Evolutionary conservation across 2,329 filamentous ascomycete species (phyloP).

Genomic region (Lecanoromycetidae sp.): DNA sequence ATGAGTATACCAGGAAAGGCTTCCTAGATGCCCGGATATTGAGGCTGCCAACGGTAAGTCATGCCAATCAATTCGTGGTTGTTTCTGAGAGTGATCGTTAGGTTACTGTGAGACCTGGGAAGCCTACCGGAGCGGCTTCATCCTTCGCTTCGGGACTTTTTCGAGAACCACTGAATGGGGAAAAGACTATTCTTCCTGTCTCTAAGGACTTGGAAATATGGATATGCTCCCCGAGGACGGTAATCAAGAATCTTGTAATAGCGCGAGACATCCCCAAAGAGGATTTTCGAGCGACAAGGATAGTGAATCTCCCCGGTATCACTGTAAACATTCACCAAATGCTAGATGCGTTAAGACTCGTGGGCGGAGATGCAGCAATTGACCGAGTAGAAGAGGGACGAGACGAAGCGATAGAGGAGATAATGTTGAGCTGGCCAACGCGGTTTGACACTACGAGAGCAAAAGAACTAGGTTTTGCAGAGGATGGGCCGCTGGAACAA

Average conservation of each 20-base stretch:
- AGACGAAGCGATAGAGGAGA: conserved; percentile 42
- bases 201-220: conserved; percentile 42
- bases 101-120: conserved; percentile 40
- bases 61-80: background rate
- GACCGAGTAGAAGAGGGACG: conserved; percentile 43
- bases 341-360: conserved; percentile 44
- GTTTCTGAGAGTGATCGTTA: background rate
- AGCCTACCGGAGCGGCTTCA: conserved; percentile 40
- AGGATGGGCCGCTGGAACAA: conserved; percentile 31
- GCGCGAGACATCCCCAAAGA: conserved; percentile 39
- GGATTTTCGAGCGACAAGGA: conserved; percentile 40
- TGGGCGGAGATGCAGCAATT: conserved; percentile 45
- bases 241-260: conserved; percentile 44
- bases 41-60: conserved; percentile 33
- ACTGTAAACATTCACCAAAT: conserved; percentile 48
- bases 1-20: conserved; percentile 40
- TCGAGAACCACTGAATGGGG: conserved; percentile 40
- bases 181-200: conserved; percentile 41
- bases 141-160: conserved; percentile 43
- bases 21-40: conserved; percentile 36
- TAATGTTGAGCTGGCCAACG: conserved; percentile 49
- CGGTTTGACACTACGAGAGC: conserved; percentile 45
- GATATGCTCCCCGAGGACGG: conserved; percentile 44
- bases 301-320: conserved; percentile 44
- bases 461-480: conserved; percentile 35